phyloP scores from a whole-genome alignment of 495 filamentous ascomycete species.

The Penicillium waksmanii region DNA sequence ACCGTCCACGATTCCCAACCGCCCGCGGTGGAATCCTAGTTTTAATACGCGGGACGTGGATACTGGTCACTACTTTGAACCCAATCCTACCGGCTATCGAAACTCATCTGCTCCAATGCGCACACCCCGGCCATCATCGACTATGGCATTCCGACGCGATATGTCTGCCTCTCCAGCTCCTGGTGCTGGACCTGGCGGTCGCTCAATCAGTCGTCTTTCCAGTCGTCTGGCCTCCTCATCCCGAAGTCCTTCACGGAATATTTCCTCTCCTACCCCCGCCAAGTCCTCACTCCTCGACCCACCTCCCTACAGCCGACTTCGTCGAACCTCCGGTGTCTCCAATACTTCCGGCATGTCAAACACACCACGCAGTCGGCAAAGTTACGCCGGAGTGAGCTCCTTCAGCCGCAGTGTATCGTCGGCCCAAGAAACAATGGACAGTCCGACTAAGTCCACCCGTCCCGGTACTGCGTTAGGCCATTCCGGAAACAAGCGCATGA shows the following conservation, averaged over 20 bases:
- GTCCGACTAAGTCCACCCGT: conserved; percentile 40
- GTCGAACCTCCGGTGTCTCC: conserved; percentile 31
- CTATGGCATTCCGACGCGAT: conserved; percentile 44
- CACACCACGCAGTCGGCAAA: conserved; percentile 46
- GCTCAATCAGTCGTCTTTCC: conserved; percentile 43
- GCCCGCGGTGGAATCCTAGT: conserved; percentile 80
- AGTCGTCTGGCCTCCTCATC: conserved; percentile 46
- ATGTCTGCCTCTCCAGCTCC: conserved; percentile 48
- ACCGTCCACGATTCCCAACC: conserved; percentile 54
- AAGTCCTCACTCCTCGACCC: conserved; percentile 39
- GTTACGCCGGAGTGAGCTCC: conserved; percentile 38
- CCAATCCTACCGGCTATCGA: conserved; percentile 66
- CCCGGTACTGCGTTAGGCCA: conserved; percentile 52
- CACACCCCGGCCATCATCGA: conserved; percentile 45
- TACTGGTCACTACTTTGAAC: conserved; percentile 71
- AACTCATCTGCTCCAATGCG: conserved; percentile 47
- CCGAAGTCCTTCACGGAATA: conserved; percentile 39
- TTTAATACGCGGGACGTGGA: conserved; percentile 70
- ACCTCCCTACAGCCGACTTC: conserved; percentile 48
- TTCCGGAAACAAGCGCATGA: conserved; percentile 49
- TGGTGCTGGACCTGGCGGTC: conserved; percentile 14
- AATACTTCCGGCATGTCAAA: conserved; percentile 30
- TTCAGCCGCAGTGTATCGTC: conserved; percentile 45
- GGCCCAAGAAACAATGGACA: conserved; percentile 27
- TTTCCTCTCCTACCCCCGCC: conserved; percentile 35